phyloP scores from a whole-genome alignment of 2,329 filamentous ascomycete species.

The Sporothrix brunneoviolacea region DNA sequence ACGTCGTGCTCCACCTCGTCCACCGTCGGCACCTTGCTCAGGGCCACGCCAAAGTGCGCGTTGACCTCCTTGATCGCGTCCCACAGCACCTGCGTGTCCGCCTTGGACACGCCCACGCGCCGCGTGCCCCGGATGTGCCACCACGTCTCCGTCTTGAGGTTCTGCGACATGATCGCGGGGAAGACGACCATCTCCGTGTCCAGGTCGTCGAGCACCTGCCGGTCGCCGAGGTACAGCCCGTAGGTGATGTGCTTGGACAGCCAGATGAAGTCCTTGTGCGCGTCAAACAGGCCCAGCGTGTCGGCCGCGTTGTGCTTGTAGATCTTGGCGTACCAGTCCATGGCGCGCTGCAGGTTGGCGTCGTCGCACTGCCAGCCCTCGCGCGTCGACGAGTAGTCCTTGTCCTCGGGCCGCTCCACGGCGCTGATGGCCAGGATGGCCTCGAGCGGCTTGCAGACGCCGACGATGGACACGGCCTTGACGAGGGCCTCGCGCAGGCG shows the following conservation, averaged over 20 bases:
- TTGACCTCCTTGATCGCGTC: conserved; percentile 21
- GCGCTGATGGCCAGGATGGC: conserved; percentile 49
- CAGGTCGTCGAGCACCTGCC: conserved; percentile 44
- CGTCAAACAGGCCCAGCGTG: conserved; percentile 30
- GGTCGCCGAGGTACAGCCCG: conserved; percentile 50
- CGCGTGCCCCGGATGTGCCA: conserved; percentile 49
- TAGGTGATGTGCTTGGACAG: conserved; percentile 50
- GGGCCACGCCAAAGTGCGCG: conserved; percentile 19
- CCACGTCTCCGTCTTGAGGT: conserved; percentile 42
- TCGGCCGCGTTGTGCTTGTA: conserved; percentile 43
- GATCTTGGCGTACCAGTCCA: conserved; percentile 49
- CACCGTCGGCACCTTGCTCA: conserved; percentile 24
- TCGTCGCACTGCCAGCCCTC: conserved; percentile 53
- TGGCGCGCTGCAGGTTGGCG: conserved; percentile 45
- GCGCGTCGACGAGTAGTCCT: conserved; percentile 47
- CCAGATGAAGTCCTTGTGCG: conserved; percentile 39
- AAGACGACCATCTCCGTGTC: conserved; percentile 51
- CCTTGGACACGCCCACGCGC: conserved; percentile 39
- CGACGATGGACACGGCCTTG: conserved; percentile 51
- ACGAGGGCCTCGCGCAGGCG: conserved; percentile 52
- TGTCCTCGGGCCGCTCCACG: conserved; percentile 47
- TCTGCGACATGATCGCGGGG: conserved; percentile 52
- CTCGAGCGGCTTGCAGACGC: conserved; percentile 57
- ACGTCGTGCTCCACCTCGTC: conserved; percentile 25
- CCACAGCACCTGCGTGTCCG: conserved; percentile 33